phyloP scores from a whole-genome alignment of 371 early-diverging fungal species.

The Mortierella sp. region DNA sequence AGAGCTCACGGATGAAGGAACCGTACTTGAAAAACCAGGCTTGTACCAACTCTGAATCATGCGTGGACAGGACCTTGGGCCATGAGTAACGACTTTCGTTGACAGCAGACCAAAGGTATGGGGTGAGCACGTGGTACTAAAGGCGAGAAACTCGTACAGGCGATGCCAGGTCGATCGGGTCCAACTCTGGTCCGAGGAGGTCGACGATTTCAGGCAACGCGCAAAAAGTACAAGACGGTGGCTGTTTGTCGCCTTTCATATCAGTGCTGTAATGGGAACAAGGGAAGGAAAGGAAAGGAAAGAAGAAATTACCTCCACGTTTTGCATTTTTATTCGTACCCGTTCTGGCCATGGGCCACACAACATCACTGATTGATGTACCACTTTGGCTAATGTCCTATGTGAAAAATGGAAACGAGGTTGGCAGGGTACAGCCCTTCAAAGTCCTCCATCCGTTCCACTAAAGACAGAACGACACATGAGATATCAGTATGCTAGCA shows the following conservation, averaged over 20 bases:
- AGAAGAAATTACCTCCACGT: background rate
- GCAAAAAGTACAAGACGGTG: background rate
- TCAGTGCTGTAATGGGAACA: background rate
- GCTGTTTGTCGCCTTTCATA: background rate
- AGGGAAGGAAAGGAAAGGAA: background rate
- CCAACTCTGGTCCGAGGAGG: background rate
- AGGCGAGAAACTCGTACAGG: background rate
- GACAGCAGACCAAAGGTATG: background rate
- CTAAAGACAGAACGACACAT: background rate
- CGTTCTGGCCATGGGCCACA: background rate
- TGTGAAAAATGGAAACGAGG: background rate
- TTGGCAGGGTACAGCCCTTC: background rate
- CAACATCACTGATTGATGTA: background rate
- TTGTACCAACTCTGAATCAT: background rate
- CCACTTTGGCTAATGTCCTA: too few relatives aligned
- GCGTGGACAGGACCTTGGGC: background rate
- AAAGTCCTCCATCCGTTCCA: background rate
- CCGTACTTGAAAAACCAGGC: background rate
- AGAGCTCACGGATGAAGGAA: background rate
- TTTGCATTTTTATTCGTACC: background rate
- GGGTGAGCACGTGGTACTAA: background rate
- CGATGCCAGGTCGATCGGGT: background rate
- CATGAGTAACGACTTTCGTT: background rate
- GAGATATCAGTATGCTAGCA: background rate
- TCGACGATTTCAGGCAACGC: background rate